phyloP scores from a whole-genome alignment of 139 green algal species.

The Nannochloris sp. region DNA sequence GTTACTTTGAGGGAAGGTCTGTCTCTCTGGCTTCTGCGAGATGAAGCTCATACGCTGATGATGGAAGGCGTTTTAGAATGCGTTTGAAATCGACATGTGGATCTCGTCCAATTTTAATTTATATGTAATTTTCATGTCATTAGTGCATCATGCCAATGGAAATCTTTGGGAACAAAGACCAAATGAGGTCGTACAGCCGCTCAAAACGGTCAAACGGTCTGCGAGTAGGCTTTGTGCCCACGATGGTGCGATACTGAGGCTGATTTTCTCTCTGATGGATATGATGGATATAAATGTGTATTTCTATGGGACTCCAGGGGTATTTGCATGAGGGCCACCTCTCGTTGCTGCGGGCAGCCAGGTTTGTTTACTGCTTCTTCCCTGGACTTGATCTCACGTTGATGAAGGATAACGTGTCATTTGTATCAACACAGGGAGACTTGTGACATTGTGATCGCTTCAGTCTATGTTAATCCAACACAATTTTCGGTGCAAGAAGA shows the following conservation, averaged over 20 bases:
- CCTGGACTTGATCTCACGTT: not conserved
- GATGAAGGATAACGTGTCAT: not conserved
- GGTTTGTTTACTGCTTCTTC: slow-evolving; percentile 20
- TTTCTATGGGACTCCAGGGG: slow-evolving; percentile 45
- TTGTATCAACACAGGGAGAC: slow-evolving; percentile 38
- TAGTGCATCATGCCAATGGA: not conserved
- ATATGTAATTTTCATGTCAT: not conserved
- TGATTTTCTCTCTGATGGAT: too few species aligned
- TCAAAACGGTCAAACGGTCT: slow-evolving; percentile 46
- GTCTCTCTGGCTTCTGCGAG: slow-evolving; percentile 33
- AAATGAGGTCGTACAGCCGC: slow-evolving; percentile 66
- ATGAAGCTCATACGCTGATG: slow-evolving; percentile 40
- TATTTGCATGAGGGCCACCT: slow-evolving; percentile 92
- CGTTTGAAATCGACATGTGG: not conserved
- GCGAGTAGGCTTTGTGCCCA: slow-evolving; percentile 84
- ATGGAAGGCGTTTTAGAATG: slow-evolving; percentile 36
- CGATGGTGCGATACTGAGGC: slow-evolving; percentile 64
- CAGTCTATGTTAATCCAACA: slow-evolving; percentile 96
- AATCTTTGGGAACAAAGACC: not conserved
- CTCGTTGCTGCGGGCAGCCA: slow-evolving; percentile 65
- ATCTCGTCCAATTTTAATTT: not conserved
- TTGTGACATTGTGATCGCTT: slow-evolving; percentile 79
- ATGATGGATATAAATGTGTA: not conserved
- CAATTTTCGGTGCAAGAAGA: slow-evolving; percentile 86
- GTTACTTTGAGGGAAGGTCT: slow-evolving; percentile 30